Evolutionary conservation across 139 green algal genomes (phyloP).

Genomic region (Volvox reticuliferus): DNA sequence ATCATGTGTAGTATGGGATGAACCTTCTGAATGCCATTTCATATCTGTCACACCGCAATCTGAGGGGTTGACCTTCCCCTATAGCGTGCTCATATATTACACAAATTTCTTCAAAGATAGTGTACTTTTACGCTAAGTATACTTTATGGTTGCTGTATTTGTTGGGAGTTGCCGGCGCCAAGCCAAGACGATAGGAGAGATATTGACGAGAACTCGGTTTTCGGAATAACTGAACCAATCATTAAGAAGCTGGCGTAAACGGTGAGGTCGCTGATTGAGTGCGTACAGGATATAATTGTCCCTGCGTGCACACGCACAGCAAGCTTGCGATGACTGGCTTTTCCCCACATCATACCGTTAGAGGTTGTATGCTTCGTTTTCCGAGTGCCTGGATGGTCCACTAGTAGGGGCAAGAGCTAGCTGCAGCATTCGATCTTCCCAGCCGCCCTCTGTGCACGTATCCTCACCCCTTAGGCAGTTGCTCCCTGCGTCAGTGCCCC

Average conservation of each 20-base stretch:
- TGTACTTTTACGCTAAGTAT: not conserved
- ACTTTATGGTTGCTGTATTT: not conserved
- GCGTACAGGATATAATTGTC: not conserved
- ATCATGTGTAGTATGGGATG: too few relatives aligned
- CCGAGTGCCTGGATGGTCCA: too few relatives aligned
- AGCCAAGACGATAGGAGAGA: not conserved
- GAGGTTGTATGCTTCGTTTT: too few relatives aligned
- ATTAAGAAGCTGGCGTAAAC: not conserved
- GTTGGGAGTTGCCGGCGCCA: not conserved
- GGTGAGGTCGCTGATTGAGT: not conserved
- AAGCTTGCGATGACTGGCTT: not conserved
- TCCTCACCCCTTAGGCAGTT: not conserved
- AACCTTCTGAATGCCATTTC: too few relatives aligned
- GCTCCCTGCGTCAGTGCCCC: not conserved
- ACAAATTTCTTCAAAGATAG: not conserved
- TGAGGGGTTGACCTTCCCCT: not conserved
- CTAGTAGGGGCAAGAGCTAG: too few relatives aligned
- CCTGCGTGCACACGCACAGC: not conserved
- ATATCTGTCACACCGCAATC: not conserved
- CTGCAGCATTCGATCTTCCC: too few relatives aligned
- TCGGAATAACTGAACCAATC: not conserved
- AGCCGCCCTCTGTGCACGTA: not conserved
- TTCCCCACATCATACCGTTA: too few relatives aligned
- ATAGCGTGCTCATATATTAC: not conserved
- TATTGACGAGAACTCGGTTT: not conserved